Conservation (phyloP, 306 rosid genomes). For the Citrullus amarus region DNA sequence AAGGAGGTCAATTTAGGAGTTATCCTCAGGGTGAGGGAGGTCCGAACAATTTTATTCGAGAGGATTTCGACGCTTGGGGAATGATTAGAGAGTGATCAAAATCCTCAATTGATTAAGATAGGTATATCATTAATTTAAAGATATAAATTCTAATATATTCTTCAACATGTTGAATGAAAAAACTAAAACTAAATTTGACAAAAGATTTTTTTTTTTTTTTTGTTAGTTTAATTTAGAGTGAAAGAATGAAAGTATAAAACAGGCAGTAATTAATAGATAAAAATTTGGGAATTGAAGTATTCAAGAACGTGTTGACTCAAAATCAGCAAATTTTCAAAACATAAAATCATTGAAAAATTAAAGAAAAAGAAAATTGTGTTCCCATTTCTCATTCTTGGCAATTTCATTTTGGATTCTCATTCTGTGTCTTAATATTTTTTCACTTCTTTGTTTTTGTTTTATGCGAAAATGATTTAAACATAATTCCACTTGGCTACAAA, state of each 20-base stretch:
- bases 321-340: background rate
- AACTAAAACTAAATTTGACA: too few relatives aligned
- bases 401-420: background rate
- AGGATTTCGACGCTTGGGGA: too few relatives aligned
- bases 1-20: too few relatives aligned
- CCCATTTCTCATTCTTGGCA: background rate
- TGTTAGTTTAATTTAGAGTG: background rate
- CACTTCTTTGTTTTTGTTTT: background rate
- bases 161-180: too few relatives aligned
- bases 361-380: background rate
- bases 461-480: background rate
- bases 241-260: background rate
- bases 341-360: background rate
- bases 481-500: background rate
- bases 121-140: too few relatives aligned
- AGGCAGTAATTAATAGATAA: background rate
- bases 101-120: too few relatives aligned
- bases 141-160: too few relatives aligned
- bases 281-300: background rate
- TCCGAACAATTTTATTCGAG: too few relatives aligned
- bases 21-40: too few relatives aligned
- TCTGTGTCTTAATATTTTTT: background rate
- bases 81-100: too few relatives aligned
- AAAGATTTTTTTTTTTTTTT: too few relatives aligned
- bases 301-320: constrained; percentile 3